phyloP scores from a whole-genome alignment of 805 yeast species.

The Ogataea sp. region DNA sequence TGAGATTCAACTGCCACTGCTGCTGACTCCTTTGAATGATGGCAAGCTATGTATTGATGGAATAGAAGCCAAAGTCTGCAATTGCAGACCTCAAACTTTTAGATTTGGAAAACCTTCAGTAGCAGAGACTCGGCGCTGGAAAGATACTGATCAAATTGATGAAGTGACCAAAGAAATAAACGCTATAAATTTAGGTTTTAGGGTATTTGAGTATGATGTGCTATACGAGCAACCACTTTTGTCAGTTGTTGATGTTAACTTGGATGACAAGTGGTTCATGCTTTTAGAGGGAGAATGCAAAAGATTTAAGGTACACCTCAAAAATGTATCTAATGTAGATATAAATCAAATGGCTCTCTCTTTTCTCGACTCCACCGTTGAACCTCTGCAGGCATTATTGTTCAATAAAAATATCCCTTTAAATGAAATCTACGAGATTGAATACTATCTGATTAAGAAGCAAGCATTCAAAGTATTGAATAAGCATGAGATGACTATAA shows the following conservation, averaged over 20 bases:
- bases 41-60: slow-evolving; percentile 47
- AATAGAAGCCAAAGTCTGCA: slow-evolving; percentile 39
- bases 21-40: slow-evolving; percentile 37
- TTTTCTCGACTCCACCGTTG: slow-evolving; percentile 67
- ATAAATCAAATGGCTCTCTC: slow-evolving; percentile 53
- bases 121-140: background rate
- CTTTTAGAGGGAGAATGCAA: slow-evolving; percentile 69
- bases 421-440: slow-evolving; percentile 67
- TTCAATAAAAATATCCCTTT: slow-evolving; percentile 37
- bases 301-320: slow-evolving; percentile 39
- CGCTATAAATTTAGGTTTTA: too few species aligned
- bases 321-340: slow-evolving; percentile 49
- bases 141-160: background rate
- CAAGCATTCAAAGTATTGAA: slow-evolving; percentile 49
- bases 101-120: slow-evolving; percentile 2
- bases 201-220: slow-evolving; percentile 9
- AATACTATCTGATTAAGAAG: slow-evolving; percentile 52
- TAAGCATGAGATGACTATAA: slow-evolving; percentile 32
- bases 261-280: slow-evolving; percentile 64
- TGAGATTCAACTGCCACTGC: slow-evolving; percentile 29
- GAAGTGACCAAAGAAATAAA: too few species aligned
- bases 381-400: slow-evolving; percentile 49
- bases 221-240: slow-evolving; percentile 50
- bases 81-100: slow-evolving; percentile 41
- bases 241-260: slow-evolving; percentile 39